Percentiles rank a stretch among this genome's conserved stretches.
These are phyloP conservation scores for Trifolium fragiferum DNA, from an alignment of 306 rosid species.

Conservation along the genomic window DNA sequence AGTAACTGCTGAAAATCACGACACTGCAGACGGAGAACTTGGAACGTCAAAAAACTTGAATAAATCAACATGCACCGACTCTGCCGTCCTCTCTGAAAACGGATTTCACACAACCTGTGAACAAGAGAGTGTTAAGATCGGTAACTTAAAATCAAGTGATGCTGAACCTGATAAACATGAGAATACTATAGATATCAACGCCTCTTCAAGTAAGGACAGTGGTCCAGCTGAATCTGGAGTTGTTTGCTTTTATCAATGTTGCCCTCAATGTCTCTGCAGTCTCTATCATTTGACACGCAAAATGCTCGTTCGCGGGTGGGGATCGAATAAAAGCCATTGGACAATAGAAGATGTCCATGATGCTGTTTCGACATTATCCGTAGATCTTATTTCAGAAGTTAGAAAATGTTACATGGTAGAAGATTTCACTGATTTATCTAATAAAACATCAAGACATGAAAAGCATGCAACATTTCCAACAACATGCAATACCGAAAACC, in stretches of 20 bases:
- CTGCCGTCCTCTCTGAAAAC: constrained; percentile 42
- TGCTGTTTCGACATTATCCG: constrained; percentile 67
- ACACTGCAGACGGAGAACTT: constrained; percentile 22
- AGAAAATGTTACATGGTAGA: constrained; percentile 51
- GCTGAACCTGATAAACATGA: constrained; percentile 38
- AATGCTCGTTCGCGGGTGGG: constrained; percentile 51
- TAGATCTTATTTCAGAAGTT: constrained; percentile 72
- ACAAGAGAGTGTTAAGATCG: constrained; percentile 40
- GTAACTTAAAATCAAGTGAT: constrained; percentile 36
- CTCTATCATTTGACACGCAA: constrained; percentile 54
- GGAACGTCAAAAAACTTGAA: constrained; percentile 43
- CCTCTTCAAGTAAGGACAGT: constrained; percentile 44
- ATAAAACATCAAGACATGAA: constrained; percentile 38
- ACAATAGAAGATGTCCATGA: constrained; percentile 82
- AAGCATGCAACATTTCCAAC: constrained; percentile 27
- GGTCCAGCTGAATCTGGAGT: constrained; percentile 47
- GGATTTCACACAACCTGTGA: constrained; percentile 41
- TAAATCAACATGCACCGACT: constrained; percentile 40
- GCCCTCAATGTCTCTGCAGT: constrained; percentile 63
- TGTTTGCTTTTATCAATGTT: constrained; percentile 73
- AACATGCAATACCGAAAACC: constrained; percentile 46
- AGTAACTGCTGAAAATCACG: constrained; percentile 38
- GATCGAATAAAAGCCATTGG: constrained; percentile 46
- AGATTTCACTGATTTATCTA: constrained; percentile 38
- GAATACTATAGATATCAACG: constrained; percentile 35